phyloP scores from a whole-genome alignment of 805 yeast species.

The Starmerella floricola region DNA sequence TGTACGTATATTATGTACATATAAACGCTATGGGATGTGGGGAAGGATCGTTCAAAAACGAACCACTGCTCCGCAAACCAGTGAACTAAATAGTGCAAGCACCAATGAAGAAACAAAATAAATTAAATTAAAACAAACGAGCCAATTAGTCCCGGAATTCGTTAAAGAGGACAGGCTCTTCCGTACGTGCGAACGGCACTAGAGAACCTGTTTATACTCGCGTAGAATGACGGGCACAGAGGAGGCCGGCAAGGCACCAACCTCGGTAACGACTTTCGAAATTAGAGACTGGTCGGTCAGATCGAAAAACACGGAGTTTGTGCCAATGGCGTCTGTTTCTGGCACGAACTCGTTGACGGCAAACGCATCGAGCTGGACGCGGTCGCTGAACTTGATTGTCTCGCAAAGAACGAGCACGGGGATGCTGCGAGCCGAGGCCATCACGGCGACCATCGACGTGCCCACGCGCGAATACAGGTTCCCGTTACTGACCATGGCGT shows the following conservation, averaged over 20 bases:
- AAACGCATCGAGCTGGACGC: constrained; percentile 92
- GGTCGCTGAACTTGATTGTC: constrained; percentile 82
- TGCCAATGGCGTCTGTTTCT: constrained; percentile 31
- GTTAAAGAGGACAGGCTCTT: neutral
- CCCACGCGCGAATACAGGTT: constrained; percentile 88
- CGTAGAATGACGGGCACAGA: constrained; percentile 93
- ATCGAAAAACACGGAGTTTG: constrained; percentile 81
- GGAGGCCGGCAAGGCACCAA: constrained; percentile 94
- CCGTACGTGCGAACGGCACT: constrained; percentile 1
- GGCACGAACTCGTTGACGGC: constrained; percentile 68
- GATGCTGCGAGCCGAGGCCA: constrained; percentile 73
- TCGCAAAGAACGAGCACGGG: constrained; percentile 96
- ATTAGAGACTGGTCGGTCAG: constrained; percentile 88
- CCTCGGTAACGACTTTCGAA: constrained; percentile 88
- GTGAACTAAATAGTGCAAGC: too few relatives aligned
- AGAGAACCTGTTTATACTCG: constrained; percentile 44
- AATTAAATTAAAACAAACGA: too few relatives aligned
- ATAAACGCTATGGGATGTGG: too few relatives aligned
- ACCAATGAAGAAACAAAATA: too few relatives aligned
- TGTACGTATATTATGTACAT: too few relatives aligned
- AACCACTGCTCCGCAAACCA: too few relatives aligned
- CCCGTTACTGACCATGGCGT: constrained; percentile 93
- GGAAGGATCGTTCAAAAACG: too few relatives aligned
- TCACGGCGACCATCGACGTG: constrained; percentile 84
- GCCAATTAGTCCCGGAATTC: too few relatives aligned